A percentile compares a stretch with the other conserved stretches of the same genome.
Evolutionary conservation across 164 flowering plant genomes (phyloP).

Genomic region (Vitis rupestris): DNA sequence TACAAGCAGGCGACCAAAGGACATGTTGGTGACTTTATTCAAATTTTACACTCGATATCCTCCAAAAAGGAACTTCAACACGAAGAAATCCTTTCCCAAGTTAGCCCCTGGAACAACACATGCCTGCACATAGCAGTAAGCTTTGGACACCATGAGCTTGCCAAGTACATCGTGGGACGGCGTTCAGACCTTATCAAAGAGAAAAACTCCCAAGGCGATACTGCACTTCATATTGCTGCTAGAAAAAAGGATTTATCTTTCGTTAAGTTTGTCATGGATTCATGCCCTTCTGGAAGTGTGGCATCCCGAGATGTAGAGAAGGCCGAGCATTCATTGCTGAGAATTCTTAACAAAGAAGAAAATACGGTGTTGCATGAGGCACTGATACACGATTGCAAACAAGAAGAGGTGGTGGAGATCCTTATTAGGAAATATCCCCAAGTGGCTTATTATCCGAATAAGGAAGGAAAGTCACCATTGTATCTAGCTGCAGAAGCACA

Average conservation of each 20-base stretch:
- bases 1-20: no score
- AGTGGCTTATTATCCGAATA: background rate
- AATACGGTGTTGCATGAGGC: slow-evolving; percentile 2
- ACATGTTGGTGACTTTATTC: no score
- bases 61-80: no score
- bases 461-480: background rate
- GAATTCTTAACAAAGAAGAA: background rate
- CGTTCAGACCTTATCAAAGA: background rate
- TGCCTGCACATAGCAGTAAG: no score
- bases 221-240: slow-evolving; percentile 5
- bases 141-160: no score
- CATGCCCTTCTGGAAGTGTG: no score
- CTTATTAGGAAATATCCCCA: background rate
- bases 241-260: background rate
- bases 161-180: no score
- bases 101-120: no score
- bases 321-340: background rate
- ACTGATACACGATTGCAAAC: background rate
- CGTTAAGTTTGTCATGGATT: background rate
- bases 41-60: no score
- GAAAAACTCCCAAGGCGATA: background rate
- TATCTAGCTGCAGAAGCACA: background rate
- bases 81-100: no score
- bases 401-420: background rate
- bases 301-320: background rate